These are phyloP conservation scores for Blastocystis sp. DNA, from an alignment of 352 stramenopile genomes.

Conservation along the genomic window DNA sequence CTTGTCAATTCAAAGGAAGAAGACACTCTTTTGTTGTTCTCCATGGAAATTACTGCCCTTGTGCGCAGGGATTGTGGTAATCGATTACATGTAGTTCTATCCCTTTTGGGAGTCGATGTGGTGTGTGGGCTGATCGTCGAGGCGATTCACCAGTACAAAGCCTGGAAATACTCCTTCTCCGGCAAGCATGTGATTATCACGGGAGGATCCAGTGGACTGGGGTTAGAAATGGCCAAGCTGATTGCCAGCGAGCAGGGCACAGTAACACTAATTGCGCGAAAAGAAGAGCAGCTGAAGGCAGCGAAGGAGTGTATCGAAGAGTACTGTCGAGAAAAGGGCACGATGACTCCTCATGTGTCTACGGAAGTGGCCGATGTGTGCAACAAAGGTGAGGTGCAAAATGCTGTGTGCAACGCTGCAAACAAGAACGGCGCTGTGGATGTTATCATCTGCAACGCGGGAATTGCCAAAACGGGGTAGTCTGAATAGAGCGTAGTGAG, in stretches of 20 bases:
- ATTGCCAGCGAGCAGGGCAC: conserved; percentile 45
- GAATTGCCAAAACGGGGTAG: conserved; percentile 67
- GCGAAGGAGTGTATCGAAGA: conserved; percentile 41
- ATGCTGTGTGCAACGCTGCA: conserved; percentile 13
- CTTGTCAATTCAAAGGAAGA: conserved; percentile 5
- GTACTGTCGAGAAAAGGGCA: conserved; percentile 23
- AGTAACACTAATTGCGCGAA: conserved; percentile 48
- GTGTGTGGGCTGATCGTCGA: conserved; percentile 10
- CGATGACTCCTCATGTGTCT: conserved; percentile 38
- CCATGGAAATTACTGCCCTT: conserved; percentile 35
- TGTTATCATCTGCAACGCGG: conserved; percentile 67
- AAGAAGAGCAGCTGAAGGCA: conserved; percentile 27
- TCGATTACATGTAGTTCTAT: conserved; percentile 22
- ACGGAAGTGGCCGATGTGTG: conserved; percentile 56
- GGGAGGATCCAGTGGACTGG: conserved; percentile 59
- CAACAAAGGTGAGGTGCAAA: conserved; percentile 29
- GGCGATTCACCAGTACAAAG: conserved; percentile 9
- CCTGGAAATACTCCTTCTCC: conserved; percentile 43
- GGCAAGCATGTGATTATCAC: conserved; percentile 63
- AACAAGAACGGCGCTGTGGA: conserved; percentile 28
- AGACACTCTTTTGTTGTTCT: conserved; percentile 6
- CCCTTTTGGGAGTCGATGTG: conserved; percentile 21
- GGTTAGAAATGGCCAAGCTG: conserved; percentile 42
- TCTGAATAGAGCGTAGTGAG: neutral
- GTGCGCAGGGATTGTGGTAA: neutral